Evolutionary conservation across 2,329 filamentous ascomycete species (phyloP).

Genomic region (Aureobasidium sp.): DNA sequence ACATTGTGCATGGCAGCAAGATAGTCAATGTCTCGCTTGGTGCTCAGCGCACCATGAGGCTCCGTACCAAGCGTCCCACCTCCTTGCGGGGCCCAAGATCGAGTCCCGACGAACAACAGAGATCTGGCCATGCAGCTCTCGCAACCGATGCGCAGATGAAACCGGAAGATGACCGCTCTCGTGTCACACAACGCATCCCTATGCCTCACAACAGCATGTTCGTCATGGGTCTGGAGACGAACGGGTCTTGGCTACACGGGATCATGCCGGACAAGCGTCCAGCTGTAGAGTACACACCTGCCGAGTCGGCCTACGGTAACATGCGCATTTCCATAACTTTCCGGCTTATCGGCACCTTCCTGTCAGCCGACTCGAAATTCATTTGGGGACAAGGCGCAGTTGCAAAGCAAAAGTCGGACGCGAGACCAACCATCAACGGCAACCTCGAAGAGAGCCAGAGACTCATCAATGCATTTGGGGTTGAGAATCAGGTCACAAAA

Average conservation of each 20-base stretch:
- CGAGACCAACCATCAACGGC: slow-evolving; percentile 59
- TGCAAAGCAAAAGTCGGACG: slow-evolving; percentile 52
- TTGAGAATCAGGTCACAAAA: slow-evolving; percentile 63
- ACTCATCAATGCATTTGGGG: slow-evolving; percentile 71
- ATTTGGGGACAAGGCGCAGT: slow-evolving; percentile 93
- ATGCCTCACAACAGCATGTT: slow-evolving; percentile 88
- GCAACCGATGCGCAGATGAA: not conserved
- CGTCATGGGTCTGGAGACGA: slow-evolving; percentile 70
- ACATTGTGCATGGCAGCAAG: slow-evolving; percentile 69
- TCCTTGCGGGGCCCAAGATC: not conserved
- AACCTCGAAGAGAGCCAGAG: slow-evolving; percentile 54
- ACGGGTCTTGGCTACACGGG: slow-evolving; percentile 82
- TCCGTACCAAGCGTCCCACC: slow-evolving; percentile 64
- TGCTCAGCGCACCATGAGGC: slow-evolving; percentile 78
- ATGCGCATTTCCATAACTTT: slow-evolving; percentile 89
- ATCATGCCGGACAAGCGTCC: slow-evolving; percentile 80
- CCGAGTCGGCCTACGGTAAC: slow-evolving; percentile 64
- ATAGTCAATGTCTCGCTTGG: slow-evolving; percentile 95
- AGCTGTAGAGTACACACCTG: slow-evolving; percentile 53
- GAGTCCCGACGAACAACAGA: not conserved
- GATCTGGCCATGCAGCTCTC: not conserved
- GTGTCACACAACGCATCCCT: slow-evolving; percentile 56
- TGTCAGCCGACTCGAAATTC: slow-evolving; percentile 50
- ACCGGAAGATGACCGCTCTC: slow-evolving; percentile 27
- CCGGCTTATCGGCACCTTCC: slow-evolving; percentile 76